Evolutionary conservation across 768 basidiomycete genomes (phyloP), one percentile per base, ranked within the genome.

Genomic region (Cystobasidium ongulense): DNA sequence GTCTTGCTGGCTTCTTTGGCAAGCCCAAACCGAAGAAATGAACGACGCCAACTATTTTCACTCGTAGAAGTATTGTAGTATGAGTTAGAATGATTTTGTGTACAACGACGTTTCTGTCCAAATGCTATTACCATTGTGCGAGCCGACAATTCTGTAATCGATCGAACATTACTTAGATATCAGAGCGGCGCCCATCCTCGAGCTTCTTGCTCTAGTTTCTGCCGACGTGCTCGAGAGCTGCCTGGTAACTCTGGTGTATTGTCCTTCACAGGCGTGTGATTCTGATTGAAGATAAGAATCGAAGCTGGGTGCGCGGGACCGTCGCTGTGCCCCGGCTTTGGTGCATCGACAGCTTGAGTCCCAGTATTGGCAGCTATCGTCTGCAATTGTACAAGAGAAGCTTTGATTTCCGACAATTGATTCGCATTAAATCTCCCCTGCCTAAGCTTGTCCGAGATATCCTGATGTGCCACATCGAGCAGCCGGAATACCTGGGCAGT

Each of bases 11-110:
- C 25, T 71, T 71, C 54, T 71, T 71, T 35, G 68, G 68, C 54
- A 71, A 71, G 53, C 68, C 68, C 15, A 71, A 71, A 36, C 36
- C 68, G 27, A 71, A 71, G 68, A 71, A 71, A 53, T 71, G 38
- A 43, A n/a, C n/a, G n/a, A n/a, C n/a, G n/a, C n/a, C n/a, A n/a
- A n/a, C n/a, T n/a, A n/a, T n/a, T n/a, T n/a, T n/a, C n/a, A n/a
- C n/a, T n/a, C n/a, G n/a, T n/a, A n/a, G n/a, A n/a, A n/a, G n/a
- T n/a, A n/a, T 27, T 11, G 31, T 15, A n/a, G n/a, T n/a, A n/a
- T n/a, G n/a, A n/a, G n/a, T n/a, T n/a, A 23, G 15, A 29, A 29
- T n/a, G n/a, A n/a, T n/a, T n/a, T n/a, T n/a, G n/a, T 50, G 50
- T 52, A 68, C 18, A 50, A 11, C 13, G 13, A 31, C 57, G 43